Percentiles rank a stretch among this genome's conserved stretches.
Evolutionary conservation across 306 rosid species (phyloP).

Genomic region (Begonia fuchsioides): DNA sequence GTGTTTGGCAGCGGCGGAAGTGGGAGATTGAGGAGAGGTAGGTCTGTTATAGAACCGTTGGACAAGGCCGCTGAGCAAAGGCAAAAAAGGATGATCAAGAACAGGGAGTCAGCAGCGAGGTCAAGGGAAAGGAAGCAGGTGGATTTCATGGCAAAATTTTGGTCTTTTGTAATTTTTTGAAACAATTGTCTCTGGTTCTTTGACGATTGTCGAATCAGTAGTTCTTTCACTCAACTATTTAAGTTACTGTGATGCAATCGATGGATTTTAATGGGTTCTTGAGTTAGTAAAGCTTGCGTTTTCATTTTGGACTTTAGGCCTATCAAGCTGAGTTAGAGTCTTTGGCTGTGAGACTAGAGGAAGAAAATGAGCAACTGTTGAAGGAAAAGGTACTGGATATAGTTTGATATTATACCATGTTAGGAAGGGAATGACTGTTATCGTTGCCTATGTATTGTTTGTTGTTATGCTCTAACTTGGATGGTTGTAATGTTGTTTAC

Average conservation of each 20-base stretch:
- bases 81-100: constrained; percentile 52
- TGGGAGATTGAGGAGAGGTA: constrained; percentile 23
- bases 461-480: too few relatives aligned
- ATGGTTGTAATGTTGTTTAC: too few relatives aligned
- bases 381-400: constrained; percentile 58
- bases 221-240: too few relatives aligned
- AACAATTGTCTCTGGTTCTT: neutral
- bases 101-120: constrained; percentile 49
- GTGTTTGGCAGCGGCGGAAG: constrained; percentile 15
- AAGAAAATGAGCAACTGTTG: constrained; percentile 58
- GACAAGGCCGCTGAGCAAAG: constrained; percentile 46
- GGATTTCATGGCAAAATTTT: neutral
- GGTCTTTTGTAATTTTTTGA: neutral
- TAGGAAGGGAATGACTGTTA: too few relatives aligned
- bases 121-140: constrained; percentile 57
- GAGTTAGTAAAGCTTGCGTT: neutral
- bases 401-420: neutral
- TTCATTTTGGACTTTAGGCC: constrained; percentile 33
- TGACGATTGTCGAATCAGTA: too few relatives aligned
- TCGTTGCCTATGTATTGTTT: too few relatives aligned
- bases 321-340: constrained; percentile 83
- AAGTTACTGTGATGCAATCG: too few relatives aligned
- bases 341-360: constrained; percentile 59
- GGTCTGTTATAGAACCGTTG: constrained; percentile 32
- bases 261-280: neutral